phyloP scores from a whole-genome alignment of 768 basidiomycete genomes.

The Asterophora parasitica region DNA sequence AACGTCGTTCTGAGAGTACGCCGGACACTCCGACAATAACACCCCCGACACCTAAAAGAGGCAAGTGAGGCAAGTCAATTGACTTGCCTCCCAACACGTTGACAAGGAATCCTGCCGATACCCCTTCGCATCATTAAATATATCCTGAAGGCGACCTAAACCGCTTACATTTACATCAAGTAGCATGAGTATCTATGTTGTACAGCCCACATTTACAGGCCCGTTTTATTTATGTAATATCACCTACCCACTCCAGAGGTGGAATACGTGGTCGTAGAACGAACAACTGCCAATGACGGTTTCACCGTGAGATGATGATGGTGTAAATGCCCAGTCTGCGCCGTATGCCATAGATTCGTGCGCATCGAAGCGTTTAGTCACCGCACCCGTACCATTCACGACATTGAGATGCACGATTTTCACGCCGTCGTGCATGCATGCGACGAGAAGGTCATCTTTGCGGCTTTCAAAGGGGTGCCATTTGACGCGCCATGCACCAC shows the following conservation, averaged over 20 bases:
- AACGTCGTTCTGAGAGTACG: slow-evolving; percentile 25
- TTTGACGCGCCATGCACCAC: slow-evolving; percentile 94
- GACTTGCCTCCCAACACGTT: neutral
- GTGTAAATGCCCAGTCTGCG: slow-evolving; percentile 75
- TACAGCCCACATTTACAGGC: slow-evolving; percentile 4
- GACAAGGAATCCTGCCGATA: neutral
- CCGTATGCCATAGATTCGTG: slow-evolving; percentile 90
- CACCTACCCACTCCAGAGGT: slow-evolving; percentile 69
- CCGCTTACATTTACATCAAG: neutral
- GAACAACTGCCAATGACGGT: slow-evolving; percentile 83
- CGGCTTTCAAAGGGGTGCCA: slow-evolving; percentile 83
- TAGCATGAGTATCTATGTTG: neutral
- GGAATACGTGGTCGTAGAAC: slow-evolving; percentile 88
- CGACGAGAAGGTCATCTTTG: slow-evolving; percentile 76
- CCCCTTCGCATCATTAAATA: neutral
- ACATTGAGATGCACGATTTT: slow-evolving; percentile 62
- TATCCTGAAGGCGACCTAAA: slow-evolving; percentile 4
- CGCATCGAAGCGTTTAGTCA: slow-evolving; percentile 56
- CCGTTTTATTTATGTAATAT: no score
- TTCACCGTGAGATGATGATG: slow-evolving; percentile 21
- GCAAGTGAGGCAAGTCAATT: neutral
- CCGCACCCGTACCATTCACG: slow-evolving; percentile 10
- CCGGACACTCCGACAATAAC: neutral
- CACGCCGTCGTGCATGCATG: slow-evolving; percentile 97
- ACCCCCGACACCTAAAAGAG: neutral